phyloP scores from a whole-genome alignment of 257 asterid species.

The Solanum ossicruentum region DNA sequence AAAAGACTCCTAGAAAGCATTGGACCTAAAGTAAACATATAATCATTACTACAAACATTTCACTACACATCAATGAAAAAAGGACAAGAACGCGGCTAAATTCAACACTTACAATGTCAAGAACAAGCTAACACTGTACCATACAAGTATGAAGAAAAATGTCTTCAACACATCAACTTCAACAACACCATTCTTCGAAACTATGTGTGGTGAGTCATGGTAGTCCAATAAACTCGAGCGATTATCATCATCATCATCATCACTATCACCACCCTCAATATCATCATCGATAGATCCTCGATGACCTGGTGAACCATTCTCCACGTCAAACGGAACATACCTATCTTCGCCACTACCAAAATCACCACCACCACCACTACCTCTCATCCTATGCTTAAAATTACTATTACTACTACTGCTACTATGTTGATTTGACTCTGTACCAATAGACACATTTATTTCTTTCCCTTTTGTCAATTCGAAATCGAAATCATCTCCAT shows the following conservation, averaged over 20 bases:
- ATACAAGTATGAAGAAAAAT: constrained; percentile 60
- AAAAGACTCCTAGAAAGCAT: background rate
- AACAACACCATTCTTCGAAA: constrained; percentile 21
- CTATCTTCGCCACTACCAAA: constrained; percentile 18
- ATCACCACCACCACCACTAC: constrained; percentile 14
- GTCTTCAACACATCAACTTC: constrained; percentile 68
- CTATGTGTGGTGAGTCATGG: constrained; percentile 6
- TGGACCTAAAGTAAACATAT: background rate
- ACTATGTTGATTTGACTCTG: constrained; percentile 8
- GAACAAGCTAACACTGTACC: constrained; percentile 94
- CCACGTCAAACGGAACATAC: constrained; percentile 63
- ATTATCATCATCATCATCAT: background rate
- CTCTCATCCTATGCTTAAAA: constrained; percentile 36
- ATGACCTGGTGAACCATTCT: constrained; percentile 18
- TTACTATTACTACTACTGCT: background rate
- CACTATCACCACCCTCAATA: background rate
- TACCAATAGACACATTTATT: constrained; percentile 18
- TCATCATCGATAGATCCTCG: constrained; percentile 4
- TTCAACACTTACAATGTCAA: constrained; percentile 65
- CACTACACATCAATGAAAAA: background rate
- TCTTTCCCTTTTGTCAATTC: constrained; percentile 16
- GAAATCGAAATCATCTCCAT: constrained; percentile 37
- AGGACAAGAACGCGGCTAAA: background rate
- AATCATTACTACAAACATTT: background rate
- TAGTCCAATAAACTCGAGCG: background rate